Evolutionary conservation across 2,329 filamentous ascomycete genomes (phyloP).

Genomic region (Penicillium occitanis): DNA sequence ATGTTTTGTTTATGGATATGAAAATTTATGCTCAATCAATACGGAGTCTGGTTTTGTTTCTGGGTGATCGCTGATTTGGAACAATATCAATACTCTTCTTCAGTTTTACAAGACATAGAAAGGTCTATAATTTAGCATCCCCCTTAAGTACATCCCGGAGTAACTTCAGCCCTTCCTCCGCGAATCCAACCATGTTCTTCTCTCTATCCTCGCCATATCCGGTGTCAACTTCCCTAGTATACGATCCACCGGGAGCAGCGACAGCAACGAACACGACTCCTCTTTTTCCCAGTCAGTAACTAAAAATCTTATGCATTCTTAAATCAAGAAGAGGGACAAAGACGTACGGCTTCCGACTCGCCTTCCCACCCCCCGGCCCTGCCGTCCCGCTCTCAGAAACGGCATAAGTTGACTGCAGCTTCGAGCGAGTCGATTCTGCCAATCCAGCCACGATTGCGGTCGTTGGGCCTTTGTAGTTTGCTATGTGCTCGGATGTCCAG

Average conservation of each 20-base stretch:
- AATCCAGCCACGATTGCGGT: conserved; percentile 57
- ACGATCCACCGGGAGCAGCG: conserved; percentile 51
- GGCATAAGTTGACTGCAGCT: conserved; percentile 57
- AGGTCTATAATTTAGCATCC: conserved; percentile 23
- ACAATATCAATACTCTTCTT: neutral
- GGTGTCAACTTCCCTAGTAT: conserved; percentile 58
- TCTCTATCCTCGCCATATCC: conserved; percentile 55
- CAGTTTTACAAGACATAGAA: neutral
- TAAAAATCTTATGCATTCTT: neutral
- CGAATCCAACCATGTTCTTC: conserved; percentile 64
- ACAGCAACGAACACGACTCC: conserved; percentile 50
- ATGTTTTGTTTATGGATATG: neutral
- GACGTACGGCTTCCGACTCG: conserved; percentile 55
- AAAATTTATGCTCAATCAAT: conserved; percentile 11
- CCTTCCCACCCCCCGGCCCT: conserved; percentile 60
- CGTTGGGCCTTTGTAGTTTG: conserved; percentile 59
- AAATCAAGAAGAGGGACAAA: neutral
- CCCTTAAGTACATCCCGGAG: conserved; percentile 56
- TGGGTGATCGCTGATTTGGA: neutral
- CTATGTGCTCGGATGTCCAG: conserved; percentile 57
- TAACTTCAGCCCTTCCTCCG: conserved; percentile 56
- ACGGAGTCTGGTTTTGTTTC: conserved; percentile 5
- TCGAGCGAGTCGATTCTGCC: conserved; percentile 57
- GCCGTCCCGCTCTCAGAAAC: conserved; percentile 63
- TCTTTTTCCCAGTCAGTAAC: conserved; percentile 1